Base-by-base conservation (phyloP, 2,329 filamentous ascomycete species). In the Delphinella strobiligena region DNA sequence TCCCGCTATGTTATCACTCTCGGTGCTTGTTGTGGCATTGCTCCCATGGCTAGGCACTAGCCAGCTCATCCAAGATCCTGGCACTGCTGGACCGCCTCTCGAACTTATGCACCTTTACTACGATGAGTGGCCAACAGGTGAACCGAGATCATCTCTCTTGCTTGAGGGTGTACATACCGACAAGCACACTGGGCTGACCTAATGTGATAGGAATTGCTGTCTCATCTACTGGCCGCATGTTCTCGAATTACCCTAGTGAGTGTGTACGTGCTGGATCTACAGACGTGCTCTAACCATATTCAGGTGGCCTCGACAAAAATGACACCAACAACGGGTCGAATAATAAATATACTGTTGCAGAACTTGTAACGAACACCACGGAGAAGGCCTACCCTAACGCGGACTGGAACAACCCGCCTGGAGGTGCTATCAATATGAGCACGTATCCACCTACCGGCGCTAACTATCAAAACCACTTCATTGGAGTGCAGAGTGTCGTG, bases 401-500 rank as follows among this genome's bases (percentile, higher is more conserved):
- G 4, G 54, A 61, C 31, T 61, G 69, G 45, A 72, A 73, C 44
- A 61, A 56, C 14, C 68, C 69, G 2, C 68, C 64, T 0, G 63
- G 61, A 32, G 68, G 68, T 10, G 60, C 64, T 0, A 69, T 72
- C 47, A 71, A 72, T 47, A 68, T 67, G 49, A 63, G 64, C 4
- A 71, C 66, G 0, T 57, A 47, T 12, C 68, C 68, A 7, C 55
- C 63, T 1, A 55, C 60, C 2, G 62, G 61, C 22, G 66, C 61
- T 22, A 68, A 69, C 46, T 64, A 69, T 41, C 54, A 60, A n/a
- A 50, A 67, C 46, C 63, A 71, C 49, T 54, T 72, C 9, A 67
- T 72, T 40, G 66, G 67, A 34, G 66, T 70, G 0, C 69, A 73
- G 49, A 67, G 61, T 30, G 66, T 73, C 2, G 68, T 73, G 9